Evolutionary conservation across 2,329 filamentous ascomycete species (phyloP).

Genomic region (Fusarium aywerte): DNA sequence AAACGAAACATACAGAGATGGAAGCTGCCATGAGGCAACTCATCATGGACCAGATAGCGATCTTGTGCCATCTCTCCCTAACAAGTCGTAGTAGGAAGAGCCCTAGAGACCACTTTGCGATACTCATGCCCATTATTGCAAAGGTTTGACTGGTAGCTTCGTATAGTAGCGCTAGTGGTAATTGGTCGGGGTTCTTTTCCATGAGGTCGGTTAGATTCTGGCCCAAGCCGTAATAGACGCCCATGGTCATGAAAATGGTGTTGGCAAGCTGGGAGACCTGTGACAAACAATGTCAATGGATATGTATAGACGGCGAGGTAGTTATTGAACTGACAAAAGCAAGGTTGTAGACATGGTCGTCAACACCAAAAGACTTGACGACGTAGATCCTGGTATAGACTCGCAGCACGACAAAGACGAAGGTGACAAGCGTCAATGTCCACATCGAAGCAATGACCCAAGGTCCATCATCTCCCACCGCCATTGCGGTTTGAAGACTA

Average conservation of each 20-base stretch:
- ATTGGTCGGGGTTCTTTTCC: constrained; percentile 25
- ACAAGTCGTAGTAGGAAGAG: constrained; percentile 55
- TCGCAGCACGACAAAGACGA: constrained; percentile 50
- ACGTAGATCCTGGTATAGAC: constrained; percentile 51
- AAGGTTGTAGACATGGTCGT: constrained; percentile 51
- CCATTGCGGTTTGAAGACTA: constrained; percentile 9
- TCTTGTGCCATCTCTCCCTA: constrained; percentile 48
- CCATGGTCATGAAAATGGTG: constrained; percentile 48
- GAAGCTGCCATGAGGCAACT: constrained; percentile 35
- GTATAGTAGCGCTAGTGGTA: constrained; percentile 45
- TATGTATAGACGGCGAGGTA: neutral
- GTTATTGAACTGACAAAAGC: constrained; percentile 19
- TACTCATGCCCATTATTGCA: constrained; percentile 53
- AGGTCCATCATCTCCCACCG: constrained; percentile 32
- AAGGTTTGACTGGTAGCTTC: constrained; percentile 52
- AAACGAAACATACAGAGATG: constrained; percentile 22
- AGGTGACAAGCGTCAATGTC: constrained; percentile 38
- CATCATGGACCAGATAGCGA: constrained; percentile 51
- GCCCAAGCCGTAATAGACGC: constrained; percentile 51
- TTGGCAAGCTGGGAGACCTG: constrained; percentile 48
- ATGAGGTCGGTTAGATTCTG: constrained; percentile 45
- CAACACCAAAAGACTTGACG: constrained; percentile 48
- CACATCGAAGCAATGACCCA: constrained; percentile 46
- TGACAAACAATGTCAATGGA: neutral
- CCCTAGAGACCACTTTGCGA: constrained; percentile 54